These are phyloP conservation scores for Trichoderma gamsii DNA, from an alignment of 495 filamentous ascomycete genomes.

Conservation along the genomic window DNA sequence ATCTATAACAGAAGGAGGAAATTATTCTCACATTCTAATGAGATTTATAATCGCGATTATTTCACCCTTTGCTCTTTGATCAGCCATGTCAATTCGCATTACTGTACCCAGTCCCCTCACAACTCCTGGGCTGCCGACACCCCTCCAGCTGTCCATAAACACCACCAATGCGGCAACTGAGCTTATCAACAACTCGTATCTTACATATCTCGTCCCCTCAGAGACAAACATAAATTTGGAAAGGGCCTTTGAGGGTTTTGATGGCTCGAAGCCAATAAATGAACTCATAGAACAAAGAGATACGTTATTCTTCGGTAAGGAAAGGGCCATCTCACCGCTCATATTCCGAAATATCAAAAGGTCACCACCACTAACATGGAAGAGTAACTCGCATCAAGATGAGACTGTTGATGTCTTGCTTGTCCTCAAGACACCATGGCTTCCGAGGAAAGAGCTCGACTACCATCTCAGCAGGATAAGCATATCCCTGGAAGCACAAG, in stretches of 20 bases:
- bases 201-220: conserved; percentile 74
- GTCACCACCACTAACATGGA: neutral
- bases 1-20: neutral
- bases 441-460: conserved; percentile 52
- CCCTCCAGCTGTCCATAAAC: neutral
- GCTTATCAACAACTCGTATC: conserved; percentile 63
- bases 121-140: neutral
- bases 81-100: conserved; percentile 6
- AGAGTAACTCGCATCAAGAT: conserved; percentile 46
- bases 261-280: conserved; percentile 41
- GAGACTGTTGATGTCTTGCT: conserved; percentile 69
- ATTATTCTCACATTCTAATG: neutral
- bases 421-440: conserved; percentile 61
- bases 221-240: conserved; percentile 61
- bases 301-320: conserved; percentile 61
- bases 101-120: neutral
- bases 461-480: conserved; percentile 56
- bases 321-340: conserved; percentile 35
- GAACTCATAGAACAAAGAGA: conserved; percentile 43
- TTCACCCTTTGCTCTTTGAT: neutral
- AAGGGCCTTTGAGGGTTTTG: conserved; percentile 43
- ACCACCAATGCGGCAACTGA: conserved; percentile 28
- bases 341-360: conserved; percentile 49
- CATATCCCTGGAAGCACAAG: conserved; percentile 64
- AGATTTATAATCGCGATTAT: neutral